Evolutionary conservation across 1,284 basidiomycete genomes (phyloP), one percentile per base, ranked within the genome.

Genomic region (Neolentinus lepideus): DNA sequence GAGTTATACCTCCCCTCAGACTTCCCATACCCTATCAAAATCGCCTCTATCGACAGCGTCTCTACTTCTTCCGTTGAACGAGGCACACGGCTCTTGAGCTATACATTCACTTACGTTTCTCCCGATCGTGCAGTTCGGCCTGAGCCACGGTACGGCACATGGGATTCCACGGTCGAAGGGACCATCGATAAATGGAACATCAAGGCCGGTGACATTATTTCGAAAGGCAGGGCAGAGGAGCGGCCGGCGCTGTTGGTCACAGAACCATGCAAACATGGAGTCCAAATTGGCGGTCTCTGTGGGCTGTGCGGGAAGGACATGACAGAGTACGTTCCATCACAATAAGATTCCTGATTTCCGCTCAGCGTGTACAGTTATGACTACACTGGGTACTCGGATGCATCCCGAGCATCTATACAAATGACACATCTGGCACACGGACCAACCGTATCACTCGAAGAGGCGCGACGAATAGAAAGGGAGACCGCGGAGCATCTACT

Each of bases 291-390:
- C 36, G 96, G 96, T 1, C 79, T 98, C 58, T 99, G 95, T 68
- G 94, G 90, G 1, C 70, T 96, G 29, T 99, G 95, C 67, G 95
- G 94, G 36, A 92, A 90, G 70, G 93, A 97, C 64, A 85, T 98
- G 77, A 94, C 92, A 50, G 84, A 80, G 94, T 97, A 67, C 62
- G 88, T 75, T 22, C 43, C 45, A 14, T 21, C 54, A 31, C 57
- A 52, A 51, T 57, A 57, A 45, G 50, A 56, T 31, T 14, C 22
- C n/a, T 24, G 48, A 57, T 54, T 45, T 56, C 58, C 64, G 50
- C 61, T 59, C 52, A 54, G 53, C n/a, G 27, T 43, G 25, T 38
- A 33, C 58, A 95, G 92, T 58, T 80, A 83, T 61, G 92, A 95
- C 73, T 95, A 94, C 68, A 88, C 88, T 0, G 90, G 90, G 25